Evolutionary conservation across 352 stramenopile species (phyloP).

Genomic region (Pythium folliculosum): DNA sequence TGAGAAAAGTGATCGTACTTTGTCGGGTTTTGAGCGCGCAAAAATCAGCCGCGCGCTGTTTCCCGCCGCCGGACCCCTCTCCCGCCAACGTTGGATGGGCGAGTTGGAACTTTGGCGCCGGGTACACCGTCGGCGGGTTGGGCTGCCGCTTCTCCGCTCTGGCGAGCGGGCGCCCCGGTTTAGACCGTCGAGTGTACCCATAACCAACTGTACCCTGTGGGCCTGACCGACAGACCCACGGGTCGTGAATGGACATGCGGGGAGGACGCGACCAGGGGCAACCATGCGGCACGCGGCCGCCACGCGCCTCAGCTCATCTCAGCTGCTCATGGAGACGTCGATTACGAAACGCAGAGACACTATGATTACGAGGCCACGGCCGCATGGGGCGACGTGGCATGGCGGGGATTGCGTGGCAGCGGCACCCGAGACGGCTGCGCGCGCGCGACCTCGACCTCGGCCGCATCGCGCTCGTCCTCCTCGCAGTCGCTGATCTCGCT

Average conservation of each 20-base stretch:
- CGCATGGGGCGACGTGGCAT: not conserved
- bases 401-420: not conserved
- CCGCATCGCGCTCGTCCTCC: not conserved
- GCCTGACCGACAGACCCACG: not conserved
- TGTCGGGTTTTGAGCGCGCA: not conserved
- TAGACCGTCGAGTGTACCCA: not conserved
- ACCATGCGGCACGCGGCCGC: not conserved
- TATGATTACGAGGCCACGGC: not conserved
- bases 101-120: not conserved
- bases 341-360: not conserved
- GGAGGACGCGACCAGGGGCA: no score
- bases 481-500: conserved; percentile 18
- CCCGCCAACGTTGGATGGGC: conserved; percentile 1
- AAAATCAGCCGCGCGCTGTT: not conserved
- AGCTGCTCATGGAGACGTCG: not conserved
- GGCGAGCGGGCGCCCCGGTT: not conserved
- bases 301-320: not conserved
- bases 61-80: not conserved
- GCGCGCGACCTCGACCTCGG: not conserved
- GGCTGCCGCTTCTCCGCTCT: not conserved
- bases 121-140: no score
- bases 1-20: conserved; percentile 16
- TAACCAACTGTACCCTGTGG: not conserved
- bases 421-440: not conserved
- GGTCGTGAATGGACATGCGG: not conserved